Percentiles rank a stretch among this genome's conserved stretches.
Evolutionary conservation across 345 rosid species (phyloP).

Genomic region (Anastatica hierochuntica): DNA sequence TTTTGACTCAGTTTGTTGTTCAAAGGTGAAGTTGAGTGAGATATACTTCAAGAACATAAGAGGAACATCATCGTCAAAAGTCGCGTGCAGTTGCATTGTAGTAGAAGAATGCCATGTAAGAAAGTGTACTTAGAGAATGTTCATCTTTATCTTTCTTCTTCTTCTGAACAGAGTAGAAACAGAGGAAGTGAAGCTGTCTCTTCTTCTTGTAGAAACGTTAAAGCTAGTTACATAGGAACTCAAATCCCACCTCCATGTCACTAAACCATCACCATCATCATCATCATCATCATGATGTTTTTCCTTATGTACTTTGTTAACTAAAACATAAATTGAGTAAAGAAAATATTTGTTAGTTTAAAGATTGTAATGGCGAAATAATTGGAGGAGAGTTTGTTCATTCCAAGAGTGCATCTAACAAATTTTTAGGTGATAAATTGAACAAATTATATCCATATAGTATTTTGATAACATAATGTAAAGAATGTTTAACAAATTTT

Average conservation of each 20-base stretch:
- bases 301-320: neutral
- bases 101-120: constrained; percentile 41
- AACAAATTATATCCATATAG: too few relatives aligned
- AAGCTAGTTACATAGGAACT: constrained; percentile 42
- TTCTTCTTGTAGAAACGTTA: constrained; percentile 39
- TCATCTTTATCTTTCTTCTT: constrained; percentile 33
- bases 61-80: constrained; percentile 37
- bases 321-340: too few relatives aligned
- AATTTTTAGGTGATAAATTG: too few relatives aligned
- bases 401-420: too few relatives aligned
- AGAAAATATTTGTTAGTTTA: too few relatives aligned
- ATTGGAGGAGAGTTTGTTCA: too few relatives aligned
- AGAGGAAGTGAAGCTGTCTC: constrained; percentile 26
- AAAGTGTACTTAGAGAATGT: constrained; percentile 42
- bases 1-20: constrained; percentile 12
- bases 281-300: neutral
- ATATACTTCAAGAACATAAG: constrained; percentile 45
- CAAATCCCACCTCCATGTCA: constrained; percentile 50
- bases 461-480: too few relatives aligned
- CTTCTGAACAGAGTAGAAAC: neutral
- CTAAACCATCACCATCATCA: neutral
- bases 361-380: too few relatives aligned
- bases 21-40: constrained; percentile 37
- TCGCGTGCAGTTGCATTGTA: constrained; percentile 40
- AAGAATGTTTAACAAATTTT: too few relatives aligned